Evolutionary conservation across 1,284 basidiomycete genomes (phyloP).

Genomic region (Tilletiopsis washingtonensis): DNA sequence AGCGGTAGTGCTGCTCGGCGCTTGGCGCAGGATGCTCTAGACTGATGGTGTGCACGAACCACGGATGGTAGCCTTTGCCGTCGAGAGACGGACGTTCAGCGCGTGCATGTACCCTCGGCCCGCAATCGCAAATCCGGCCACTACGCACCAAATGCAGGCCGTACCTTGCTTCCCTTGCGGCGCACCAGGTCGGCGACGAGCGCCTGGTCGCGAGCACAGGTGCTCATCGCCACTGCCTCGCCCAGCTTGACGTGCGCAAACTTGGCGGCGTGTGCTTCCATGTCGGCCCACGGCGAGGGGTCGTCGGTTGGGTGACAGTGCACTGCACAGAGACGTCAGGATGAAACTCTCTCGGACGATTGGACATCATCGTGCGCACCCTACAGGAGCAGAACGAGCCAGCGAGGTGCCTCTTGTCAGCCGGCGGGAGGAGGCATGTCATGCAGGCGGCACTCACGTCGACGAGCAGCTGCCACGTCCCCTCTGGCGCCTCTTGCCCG

Average conservation of each 20-base stretch:
- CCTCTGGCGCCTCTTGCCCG: neutral
- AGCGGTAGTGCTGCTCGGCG: slow-evolving; percentile 21
- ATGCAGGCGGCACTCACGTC: neutral
- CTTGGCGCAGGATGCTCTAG: slow-evolving; percentile 12
- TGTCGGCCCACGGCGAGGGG: slow-evolving; percentile 12
- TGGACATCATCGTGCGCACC: no score
- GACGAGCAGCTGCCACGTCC: neutral
- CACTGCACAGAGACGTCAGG: no score
- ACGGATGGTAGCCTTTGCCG: slow-evolving; percentile 43
- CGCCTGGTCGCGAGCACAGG: slow-evolving; percentile 26
- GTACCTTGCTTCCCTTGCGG: neutral
- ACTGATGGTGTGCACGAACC: slow-evolving; percentile 37
- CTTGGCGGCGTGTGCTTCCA: slow-evolving; percentile 13
- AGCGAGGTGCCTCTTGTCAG: no score
- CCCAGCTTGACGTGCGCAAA: slow-evolving; percentile 9
- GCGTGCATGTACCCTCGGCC: no score
- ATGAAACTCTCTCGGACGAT: no score
- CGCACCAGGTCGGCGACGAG: slow-evolving; percentile 27
- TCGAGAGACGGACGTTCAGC: no score
- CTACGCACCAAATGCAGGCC: slow-evolving; percentile 4
- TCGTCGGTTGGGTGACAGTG: slow-evolving; percentile 43
- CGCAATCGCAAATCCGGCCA: no score
- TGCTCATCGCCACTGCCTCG: slow-evolving; percentile 33
- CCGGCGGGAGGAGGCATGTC: no score
- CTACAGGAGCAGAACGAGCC: slow-evolving; percentile 10